Conservation (phyloP, 75 land plant genomes). For the Picea glauca region DNA sequence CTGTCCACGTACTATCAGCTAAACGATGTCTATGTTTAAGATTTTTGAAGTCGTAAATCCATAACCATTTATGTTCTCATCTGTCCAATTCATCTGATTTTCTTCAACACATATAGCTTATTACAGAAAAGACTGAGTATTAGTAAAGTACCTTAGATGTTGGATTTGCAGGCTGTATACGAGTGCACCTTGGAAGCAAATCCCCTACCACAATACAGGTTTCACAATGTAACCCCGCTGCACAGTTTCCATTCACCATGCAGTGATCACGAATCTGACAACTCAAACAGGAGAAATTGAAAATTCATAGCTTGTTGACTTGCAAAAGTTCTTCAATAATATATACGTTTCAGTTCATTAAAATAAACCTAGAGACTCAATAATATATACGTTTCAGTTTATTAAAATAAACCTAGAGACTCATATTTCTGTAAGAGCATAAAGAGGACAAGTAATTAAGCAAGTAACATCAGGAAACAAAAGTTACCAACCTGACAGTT, state of each 20-base stretch:
- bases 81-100: background rate
- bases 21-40: no score
- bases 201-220: constrained; percentile 56
- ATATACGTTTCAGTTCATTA: background rate
- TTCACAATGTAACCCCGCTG: constrained; percentile 59
- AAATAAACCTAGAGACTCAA: background rate
- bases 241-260: constrained; percentile 38
- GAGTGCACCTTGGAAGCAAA: constrained; percentile 49
- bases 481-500: constrained; percentile 2
- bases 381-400: no score
- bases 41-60: background rate
- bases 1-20: background rate
- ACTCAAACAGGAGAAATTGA: background rate
- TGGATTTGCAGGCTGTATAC: constrained; percentile 17
- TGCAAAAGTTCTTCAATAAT: background rate
- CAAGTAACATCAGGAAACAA: background rate
- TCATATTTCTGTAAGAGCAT: background rate
- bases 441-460: no score
- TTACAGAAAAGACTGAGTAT: background rate
- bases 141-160: constrained; percentile 7
- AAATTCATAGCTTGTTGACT: background rate
- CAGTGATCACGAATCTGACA: constrained; percentile 25
- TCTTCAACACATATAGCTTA: background rate
- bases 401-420: background rate
- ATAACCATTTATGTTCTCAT: background rate